Evolutionary conservation across 1,284 basidiomycete species (phyloP), one percentile per base, ranked within the genome.

Genomic region (Earliella scabrosa): DNA sequence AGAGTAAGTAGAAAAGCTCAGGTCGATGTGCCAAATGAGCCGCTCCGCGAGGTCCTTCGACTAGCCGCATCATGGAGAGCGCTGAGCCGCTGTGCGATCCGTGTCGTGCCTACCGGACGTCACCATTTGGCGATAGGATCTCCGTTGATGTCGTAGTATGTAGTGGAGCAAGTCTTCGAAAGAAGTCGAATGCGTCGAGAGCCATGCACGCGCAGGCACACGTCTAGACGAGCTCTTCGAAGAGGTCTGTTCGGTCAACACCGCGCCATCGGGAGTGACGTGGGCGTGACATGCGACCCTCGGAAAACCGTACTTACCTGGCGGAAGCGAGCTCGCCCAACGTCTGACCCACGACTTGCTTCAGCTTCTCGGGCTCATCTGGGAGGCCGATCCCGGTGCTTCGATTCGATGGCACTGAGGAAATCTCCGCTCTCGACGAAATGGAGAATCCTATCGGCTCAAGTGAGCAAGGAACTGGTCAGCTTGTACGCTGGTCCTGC

Each of bases 1-100:
- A n/a, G n/a, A n/a, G n/a, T n/a, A n/a, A n/a, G 68, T 99, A 97
- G 55, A 99, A 77, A 64, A 89, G 93, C 14, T 84, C 77, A 0
- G 97, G 95, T 98, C 92, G 56, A 98, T 93, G 70, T 97, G 94
- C 93, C 95, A 98, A 52, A 99, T 97, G 56, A 99, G 80, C 36
- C 85, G 82, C 70, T 99, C 95, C 1, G 92, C 92, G 2, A 87
- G 78, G 47, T 91, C 90, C 20, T 87, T 52, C 89, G 85, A 5
- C 79, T 78, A 36, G 86, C 81, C 34, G 88, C 83, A 48, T 90
- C 89, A 64, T 97, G 92, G 56, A 93, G 78, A 1, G 82, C 82
- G 45, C 99, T 82, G 21, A 99, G 77, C 40, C 87, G 82, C 71
- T 99, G 95, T 6, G 93, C 91, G 45, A 98, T 89, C 44, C 87